phyloP scores from a whole-genome alignment of 2,329 filamentous ascomycete genomes.

The Fusarium albidum region DNA sequence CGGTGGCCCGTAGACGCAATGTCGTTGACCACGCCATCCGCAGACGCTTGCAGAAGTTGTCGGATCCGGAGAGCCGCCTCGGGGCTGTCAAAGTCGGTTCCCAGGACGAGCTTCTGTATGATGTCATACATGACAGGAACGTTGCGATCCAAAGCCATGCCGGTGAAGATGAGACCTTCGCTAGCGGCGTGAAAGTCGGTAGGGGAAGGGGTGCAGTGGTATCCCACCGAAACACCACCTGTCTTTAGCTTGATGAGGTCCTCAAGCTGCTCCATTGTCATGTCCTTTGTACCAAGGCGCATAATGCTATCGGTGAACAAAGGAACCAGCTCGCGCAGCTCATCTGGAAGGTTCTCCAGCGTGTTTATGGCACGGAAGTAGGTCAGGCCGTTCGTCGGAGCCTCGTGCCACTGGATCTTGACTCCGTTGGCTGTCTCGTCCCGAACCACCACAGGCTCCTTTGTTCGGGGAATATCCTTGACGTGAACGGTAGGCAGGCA shows the following conservation, averaged over 20 bases:
- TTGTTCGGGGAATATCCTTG: slow-evolving; percentile 83
- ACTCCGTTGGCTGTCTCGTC: slow-evolving; percentile 73
- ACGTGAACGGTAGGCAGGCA: slow-evolving; percentile 90
- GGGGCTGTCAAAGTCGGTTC: slow-evolving; percentile 88
- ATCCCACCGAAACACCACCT: slow-evolving; percentile 85
- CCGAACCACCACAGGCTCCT: slow-evolving; percentile 66
- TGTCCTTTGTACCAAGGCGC: slow-evolving; percentile 87
- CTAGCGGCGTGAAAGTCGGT: slow-evolving; percentile 73
- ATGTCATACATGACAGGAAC: slow-evolving; percentile 91
- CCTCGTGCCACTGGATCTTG: slow-evolving; percentile 88
- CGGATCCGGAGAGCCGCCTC: slow-evolving; percentile 83
- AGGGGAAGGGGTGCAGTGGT: slow-evolving; percentile 83
- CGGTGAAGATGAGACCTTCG: slow-evolving; percentile 85
- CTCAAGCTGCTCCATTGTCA: slow-evolving; percentile 93
- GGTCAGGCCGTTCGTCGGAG: slow-evolving; percentile 92
- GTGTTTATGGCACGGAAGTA: slow-evolving; percentile 93
- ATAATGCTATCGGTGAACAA: slow-evolving; percentile 93
- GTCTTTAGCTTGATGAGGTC: slow-evolving; percentile 97
- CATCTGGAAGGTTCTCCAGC: slow-evolving; percentile 80
- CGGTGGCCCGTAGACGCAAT: slow-evolving; percentile 91
- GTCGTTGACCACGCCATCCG: slow-evolving; percentile 89
- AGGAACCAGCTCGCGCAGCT: slow-evolving; percentile 84
- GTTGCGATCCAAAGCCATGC: slow-evolving; percentile 89
- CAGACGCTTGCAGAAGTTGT: slow-evolving; percentile 85
- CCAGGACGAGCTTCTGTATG: slow-evolving; percentile 78